phyloP scores from a whole-genome alignment of 225 moss, liverwort and hornwort species.

The Pseudisothecium myosuroides region DNA sequence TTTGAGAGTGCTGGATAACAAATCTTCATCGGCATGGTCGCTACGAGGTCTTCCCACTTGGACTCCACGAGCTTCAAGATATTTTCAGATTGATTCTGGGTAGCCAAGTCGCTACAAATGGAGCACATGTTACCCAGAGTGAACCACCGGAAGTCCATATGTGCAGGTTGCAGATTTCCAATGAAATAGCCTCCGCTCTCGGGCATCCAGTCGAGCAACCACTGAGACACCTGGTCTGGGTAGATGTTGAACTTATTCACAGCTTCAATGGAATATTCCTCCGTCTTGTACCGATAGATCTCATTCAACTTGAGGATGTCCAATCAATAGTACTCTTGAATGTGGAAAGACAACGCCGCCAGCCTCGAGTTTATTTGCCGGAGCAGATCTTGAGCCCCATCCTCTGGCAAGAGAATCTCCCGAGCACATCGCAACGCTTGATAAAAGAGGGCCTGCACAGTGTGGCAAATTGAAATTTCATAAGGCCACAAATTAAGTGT shows the following conservation, averaged over 20 bases:
- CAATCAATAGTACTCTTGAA: conserved; percentile 90
- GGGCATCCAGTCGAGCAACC: conserved; percentile 86
- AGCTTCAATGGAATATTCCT: conserved; percentile 82
- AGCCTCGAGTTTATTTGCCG: conserved; percentile 53
- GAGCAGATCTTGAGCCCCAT: conserved; percentile 47
- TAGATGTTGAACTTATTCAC: conserved; percentile 97
- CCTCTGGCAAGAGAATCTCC: conserved; percentile 66
- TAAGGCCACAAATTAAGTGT: background rate
- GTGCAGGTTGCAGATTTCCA: conserved; percentile 91
- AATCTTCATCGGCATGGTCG: conserved; percentile 83
- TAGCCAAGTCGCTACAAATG: conserved; percentile 62
- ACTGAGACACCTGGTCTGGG: conserved; percentile 82
- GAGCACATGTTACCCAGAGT: conserved; percentile 85
- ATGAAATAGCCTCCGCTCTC: conserved; percentile 83
- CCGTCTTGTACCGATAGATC: conserved; percentile 85
- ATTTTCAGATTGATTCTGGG: conserved; percentile 44
- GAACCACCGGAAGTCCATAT: conserved; percentile 95
- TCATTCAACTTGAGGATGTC: conserved; percentile 72
- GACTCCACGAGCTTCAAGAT: conserved; percentile 68
- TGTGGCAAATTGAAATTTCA: background rate
- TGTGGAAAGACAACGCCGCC: conserved; percentile 73
- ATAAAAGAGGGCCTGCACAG: conserved; percentile 71
- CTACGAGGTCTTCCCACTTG: conserved; percentile 73
- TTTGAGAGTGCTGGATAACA: conserved; percentile 61
- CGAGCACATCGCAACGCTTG: conserved; percentile 78